Percentiles rank a stretch among this genome's conserved stretches.
phyloP scores from a whole-genome alignment of 495 filamentous ascomycete genomes.

The Thozetella sp. region DNA sequence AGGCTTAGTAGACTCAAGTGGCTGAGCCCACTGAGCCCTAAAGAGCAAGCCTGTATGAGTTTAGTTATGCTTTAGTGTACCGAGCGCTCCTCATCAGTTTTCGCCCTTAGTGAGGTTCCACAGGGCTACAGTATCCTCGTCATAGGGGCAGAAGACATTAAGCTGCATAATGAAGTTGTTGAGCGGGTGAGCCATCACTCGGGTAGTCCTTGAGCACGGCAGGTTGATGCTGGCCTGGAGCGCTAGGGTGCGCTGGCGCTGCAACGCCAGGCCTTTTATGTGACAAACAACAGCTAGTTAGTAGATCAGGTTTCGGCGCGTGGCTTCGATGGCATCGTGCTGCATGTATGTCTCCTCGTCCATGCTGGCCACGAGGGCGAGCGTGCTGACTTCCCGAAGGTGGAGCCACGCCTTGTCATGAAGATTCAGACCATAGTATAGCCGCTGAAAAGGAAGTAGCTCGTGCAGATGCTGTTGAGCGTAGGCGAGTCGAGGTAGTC shows the following conservation, averaged over 20 bases:
- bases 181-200: slow-evolving; percentile 51
- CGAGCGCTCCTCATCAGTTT: too few species aligned
- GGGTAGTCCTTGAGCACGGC: slow-evolving; percentile 66
- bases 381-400: slow-evolving; percentile 70
- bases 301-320: slow-evolving; percentile 62
- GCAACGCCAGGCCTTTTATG: slow-evolving; percentile 82
- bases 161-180: slow-evolving; percentile 67
- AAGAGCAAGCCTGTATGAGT: too few species aligned
- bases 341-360: slow-evolving; percentile 60
- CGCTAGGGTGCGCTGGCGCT: slow-evolving; percentile 66
- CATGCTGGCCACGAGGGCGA: slow-evolving; percentile 59
- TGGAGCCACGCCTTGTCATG: slow-evolving; percentile 76
- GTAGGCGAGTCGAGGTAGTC: slow-evolving; percentile 73
- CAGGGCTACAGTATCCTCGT: slow-evolving; percentile 66
- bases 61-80: too few species aligned
- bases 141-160: slow-evolving; percentile 70
- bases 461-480: slow-evolving; percentile 70
- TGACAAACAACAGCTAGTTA: slow-evolving; percentile 74
- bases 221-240: slow-evolving; percentile 62
- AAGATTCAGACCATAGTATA: slow-evolving; percentile 72
- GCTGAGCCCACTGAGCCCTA: too few species aligned
- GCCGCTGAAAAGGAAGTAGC: slow-evolving; percentile 78
- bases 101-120: slow-evolving; percentile 72
- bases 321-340: slow-evolving; percentile 53
- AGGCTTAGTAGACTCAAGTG: too few species aligned